Evolutionary conservation across 139 green algal genomes (phyloP).

Genomic region (Chara braunii): DNA sequence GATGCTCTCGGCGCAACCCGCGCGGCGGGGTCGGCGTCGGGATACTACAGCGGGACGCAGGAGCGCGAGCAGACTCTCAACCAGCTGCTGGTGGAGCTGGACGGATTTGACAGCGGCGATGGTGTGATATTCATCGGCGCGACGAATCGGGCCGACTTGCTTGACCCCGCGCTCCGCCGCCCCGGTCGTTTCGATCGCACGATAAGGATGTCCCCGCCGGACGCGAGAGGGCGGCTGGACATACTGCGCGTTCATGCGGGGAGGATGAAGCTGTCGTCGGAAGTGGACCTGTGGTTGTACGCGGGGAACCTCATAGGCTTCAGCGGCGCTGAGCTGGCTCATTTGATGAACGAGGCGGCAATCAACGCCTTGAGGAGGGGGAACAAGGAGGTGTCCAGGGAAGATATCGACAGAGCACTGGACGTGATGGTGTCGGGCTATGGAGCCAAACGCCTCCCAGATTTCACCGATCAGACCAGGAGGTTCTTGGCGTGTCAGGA

Average conservation of each 20-base stretch:
- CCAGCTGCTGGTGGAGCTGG: constrained; percentile 97
- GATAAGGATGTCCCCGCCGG: constrained; percentile 18
- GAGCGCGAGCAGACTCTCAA: constrained; percentile 99
- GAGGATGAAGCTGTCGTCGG: constrained; percentile 48
- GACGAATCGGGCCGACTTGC: constrained; percentile 77
- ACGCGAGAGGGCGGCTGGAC: constrained; percentile 33
- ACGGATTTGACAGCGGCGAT: constrained; percentile 86
- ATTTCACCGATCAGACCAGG: background rate
- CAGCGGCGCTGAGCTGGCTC: constrained; percentile 81
- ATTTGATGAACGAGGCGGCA: constrained; percentile 91
- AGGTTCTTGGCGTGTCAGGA: constrained; percentile 36
- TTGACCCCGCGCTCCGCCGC: constrained; percentile 78
- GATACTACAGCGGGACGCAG: constrained; percentile 71
- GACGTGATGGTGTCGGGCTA: constrained; percentile 60
- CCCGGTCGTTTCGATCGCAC: constrained; percentile 57
- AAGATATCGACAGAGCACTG: constrained; percentile 70
- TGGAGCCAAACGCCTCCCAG: background rate
- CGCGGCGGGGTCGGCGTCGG: constrained; percentile 65
- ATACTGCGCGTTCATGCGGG: constrained; percentile 72
- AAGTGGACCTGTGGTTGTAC: constrained; percentile 81
- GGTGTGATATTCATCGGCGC: constrained; percentile 95
- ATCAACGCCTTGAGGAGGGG: constrained; percentile 59
- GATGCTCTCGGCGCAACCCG: constrained; percentile 66
- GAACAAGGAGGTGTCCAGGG: constrained; percentile 24
- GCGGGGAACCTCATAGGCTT: constrained; percentile 67